Conservation (phyloP, 805 yeast species). For the Wickerhamomyces bisporus region DNA sequence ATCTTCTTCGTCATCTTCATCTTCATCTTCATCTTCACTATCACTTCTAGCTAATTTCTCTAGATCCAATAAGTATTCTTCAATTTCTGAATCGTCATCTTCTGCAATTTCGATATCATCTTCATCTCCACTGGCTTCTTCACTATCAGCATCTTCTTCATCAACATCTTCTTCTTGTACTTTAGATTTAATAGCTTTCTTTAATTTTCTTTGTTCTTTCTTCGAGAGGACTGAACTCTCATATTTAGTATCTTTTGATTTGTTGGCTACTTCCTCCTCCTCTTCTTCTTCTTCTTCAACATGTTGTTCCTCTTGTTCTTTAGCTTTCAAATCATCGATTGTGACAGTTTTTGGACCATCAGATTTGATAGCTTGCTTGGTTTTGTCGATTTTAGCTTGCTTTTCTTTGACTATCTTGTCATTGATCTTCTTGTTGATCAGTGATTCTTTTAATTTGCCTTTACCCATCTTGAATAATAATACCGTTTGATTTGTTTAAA, state of each 20-base stretch:
- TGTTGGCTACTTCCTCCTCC: conserved; percentile 12
- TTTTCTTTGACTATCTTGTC: conserved; percentile 17
- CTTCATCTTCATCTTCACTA: conserved; percentile 34
- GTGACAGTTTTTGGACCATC: conserved; percentile 30
- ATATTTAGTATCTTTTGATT: conserved; percentile 30
- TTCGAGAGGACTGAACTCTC: conserved; percentile 51
- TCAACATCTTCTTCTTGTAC: conserved; percentile 19
- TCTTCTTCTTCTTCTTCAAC: conserved; percentile 13
- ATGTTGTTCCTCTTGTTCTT: conserved; percentile 14
- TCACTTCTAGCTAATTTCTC: conserved; percentile 55
- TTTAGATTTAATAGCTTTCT: conserved; percentile 33
- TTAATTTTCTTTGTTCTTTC: conserved; percentile 57
- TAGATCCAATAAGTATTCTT: conserved; percentile 41
- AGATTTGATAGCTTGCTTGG: conserved; percentile 17
- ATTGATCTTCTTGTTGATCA: conserved; percentile 13
- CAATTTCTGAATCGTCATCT: conserved; percentile 41
- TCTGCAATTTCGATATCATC: conserved; percentile 36
- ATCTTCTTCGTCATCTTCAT: conserved; percentile 38
- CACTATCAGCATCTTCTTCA: conserved; percentile 20
- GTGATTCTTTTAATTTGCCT: conserved; percentile 22
- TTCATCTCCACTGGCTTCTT: conserved; percentile 21
- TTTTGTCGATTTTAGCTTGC: conserved; percentile 14
- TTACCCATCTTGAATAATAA: conserved; percentile 18
- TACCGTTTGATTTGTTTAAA: no score
- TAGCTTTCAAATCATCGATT: conserved; percentile 24